Conservation (phyloP, 345 rosid genomes). For the Populus davidiana region DNA sequence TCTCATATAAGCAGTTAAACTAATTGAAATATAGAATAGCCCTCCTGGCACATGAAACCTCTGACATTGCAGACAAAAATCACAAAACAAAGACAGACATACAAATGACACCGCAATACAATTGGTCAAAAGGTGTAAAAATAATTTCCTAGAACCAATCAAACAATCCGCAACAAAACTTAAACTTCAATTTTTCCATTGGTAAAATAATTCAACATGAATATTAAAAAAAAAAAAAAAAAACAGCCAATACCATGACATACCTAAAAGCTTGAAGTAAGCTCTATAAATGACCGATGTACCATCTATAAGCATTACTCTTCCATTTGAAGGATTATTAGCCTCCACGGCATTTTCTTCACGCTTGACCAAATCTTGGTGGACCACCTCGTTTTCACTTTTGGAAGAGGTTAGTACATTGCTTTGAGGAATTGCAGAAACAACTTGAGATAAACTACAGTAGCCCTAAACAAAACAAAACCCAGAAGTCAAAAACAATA, state of each 20-base stretch:
- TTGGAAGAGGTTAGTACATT: constrained; percentile 26
- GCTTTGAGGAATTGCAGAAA: constrained; percentile 28
- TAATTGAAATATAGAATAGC: not conserved
- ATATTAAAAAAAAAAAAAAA: not conserved
- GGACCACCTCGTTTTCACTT: constrained; percentile 24
- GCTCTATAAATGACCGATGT: constrained; percentile 90
- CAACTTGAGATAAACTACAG: constrained; percentile 39
- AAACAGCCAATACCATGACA: not conserved
- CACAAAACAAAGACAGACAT: not conserved
- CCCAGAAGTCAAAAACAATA: not conserved
- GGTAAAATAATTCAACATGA: not conserved
- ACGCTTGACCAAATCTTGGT: constrained; percentile 27
- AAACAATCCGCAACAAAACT: not conserved
- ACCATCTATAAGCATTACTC: constrained; percentile 96
- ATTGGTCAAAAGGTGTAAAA: not conserved
- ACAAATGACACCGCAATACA: not conserved
- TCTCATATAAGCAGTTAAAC: not conserved
- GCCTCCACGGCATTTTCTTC: constrained; percentile 37
- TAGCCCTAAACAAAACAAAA: constrained; percentile 38
- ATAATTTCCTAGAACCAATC: not conserved
- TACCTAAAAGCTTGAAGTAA: constrained; percentile 95
- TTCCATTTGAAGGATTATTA: constrained; percentile 44
- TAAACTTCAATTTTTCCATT: not conserved
- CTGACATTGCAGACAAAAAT: not conserved
- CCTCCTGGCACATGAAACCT: not conserved